Evolutionary conservation across 2,329 filamentous ascomycete genomes (phyloP).

Genomic region (Aspergillus quadricinctus): DNA sequence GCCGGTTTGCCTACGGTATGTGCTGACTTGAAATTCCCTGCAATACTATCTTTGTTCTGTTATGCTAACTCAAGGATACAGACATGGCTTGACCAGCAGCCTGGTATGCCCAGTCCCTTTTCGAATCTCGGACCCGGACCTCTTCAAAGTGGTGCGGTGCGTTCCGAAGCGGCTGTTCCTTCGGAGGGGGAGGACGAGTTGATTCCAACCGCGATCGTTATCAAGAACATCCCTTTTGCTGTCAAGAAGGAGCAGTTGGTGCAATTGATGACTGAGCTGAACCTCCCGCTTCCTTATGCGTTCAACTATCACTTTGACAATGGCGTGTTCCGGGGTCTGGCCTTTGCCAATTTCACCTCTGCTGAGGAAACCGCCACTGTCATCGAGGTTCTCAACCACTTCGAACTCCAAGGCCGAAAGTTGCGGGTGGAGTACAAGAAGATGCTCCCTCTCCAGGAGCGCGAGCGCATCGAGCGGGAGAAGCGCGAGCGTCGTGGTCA

Average conservation of each 20-base stretch:
- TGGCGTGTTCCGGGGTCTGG: slow-evolving; percentile 89
- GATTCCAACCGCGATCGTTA: slow-evolving; percentile 96
- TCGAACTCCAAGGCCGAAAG: slow-evolving; percentile 92
- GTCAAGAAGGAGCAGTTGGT: slow-evolving; percentile 96
- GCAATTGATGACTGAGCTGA: slow-evolving; percentile 88
- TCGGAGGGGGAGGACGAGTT: slow-evolving; percentile 66
- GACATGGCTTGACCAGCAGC: slow-evolving; percentile 61
- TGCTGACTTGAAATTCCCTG: slow-evolving; percentile 20
- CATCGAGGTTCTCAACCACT: slow-evolving; percentile 90
- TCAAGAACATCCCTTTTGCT: slow-evolving; percentile 99
- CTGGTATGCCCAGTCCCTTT: slow-evolving; percentile 44
- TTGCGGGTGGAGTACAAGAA: slow-evolving; percentile 98
- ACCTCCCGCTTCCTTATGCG: slow-evolving; percentile 89
- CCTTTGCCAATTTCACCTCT: slow-evolving; percentile 97
- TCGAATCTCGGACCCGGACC: slow-evolving; percentile 41
- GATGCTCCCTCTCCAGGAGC: slow-evolving; percentile 92
- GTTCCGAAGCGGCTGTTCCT: slow-evolving; percentile 36
- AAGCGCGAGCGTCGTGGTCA: slow-evolving; percentile 95
- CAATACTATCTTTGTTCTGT: slow-evolving; percentile 1
- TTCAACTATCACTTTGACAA: slow-evolving; percentile 99
- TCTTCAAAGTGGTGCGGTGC: slow-evolving; percentile 39
- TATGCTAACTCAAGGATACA: slow-evolving; percentile 27
- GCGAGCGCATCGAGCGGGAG: slow-evolving; percentile 92
- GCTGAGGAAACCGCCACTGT: slow-evolving; percentile 89
- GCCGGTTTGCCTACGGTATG: slow-evolving; percentile 70